Percentiles rank a stretch among this genome's conserved stretches.
Evolutionary conservation across 768 basidiomycete species (phyloP).

Genomic region (Mycena rosella): DNA sequence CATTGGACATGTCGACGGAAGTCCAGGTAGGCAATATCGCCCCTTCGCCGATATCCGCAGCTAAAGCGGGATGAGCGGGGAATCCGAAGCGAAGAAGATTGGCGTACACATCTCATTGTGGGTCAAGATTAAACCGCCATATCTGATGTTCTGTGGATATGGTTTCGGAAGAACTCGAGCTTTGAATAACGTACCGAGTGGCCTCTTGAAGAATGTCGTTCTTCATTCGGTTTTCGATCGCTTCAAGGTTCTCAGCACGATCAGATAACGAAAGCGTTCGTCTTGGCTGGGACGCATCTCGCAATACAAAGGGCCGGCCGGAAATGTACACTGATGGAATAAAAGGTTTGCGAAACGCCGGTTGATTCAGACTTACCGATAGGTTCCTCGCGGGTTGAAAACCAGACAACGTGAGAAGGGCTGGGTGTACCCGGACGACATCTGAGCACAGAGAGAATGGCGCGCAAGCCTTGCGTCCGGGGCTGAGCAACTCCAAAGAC

Average conservation of each 20-base stretch:
- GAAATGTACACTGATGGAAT: slow-evolving; percentile 79
- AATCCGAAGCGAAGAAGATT: not conserved
- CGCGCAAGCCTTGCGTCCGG: slow-evolving; percentile 89
- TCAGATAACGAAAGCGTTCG: slow-evolving; percentile 86
- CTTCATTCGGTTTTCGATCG: slow-evolving; percentile 90
- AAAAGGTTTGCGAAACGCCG: not conserved
- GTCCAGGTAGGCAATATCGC: slow-evolving; percentile 96
- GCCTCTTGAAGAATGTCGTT: slow-evolving; percentile 93
- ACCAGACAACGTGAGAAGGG: slow-evolving; percentile 90
- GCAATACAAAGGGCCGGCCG: slow-evolving; percentile 91
- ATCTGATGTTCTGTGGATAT: slow-evolving; percentile 58
- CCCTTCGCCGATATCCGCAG: slow-evolving; percentile 75
- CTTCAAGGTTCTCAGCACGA: slow-evolving; percentile 95
- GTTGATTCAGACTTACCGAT: slow-evolving; percentile 71
- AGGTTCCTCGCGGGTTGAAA: slow-evolving; percentile 97
- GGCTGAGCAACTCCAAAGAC: slow-evolving; percentile 98
- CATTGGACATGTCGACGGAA: slow-evolving; percentile 82
- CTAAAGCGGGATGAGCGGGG: slow-evolving; percentile 45
- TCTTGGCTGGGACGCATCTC: slow-evolving; percentile 88
- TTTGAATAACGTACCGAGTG: slow-evolving; percentile 58
- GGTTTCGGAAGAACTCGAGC: slow-evolving; percentile 12
- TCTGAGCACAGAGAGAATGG: slow-evolving; percentile 87
- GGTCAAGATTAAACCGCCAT: slow-evolving; percentile 90
- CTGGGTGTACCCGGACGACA: slow-evolving; percentile 74
- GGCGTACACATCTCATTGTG: slow-evolving; percentile 90